Conservation (phyloP, 805 yeast genomes). For the Schwanniomyces occidentalis region DNA sequence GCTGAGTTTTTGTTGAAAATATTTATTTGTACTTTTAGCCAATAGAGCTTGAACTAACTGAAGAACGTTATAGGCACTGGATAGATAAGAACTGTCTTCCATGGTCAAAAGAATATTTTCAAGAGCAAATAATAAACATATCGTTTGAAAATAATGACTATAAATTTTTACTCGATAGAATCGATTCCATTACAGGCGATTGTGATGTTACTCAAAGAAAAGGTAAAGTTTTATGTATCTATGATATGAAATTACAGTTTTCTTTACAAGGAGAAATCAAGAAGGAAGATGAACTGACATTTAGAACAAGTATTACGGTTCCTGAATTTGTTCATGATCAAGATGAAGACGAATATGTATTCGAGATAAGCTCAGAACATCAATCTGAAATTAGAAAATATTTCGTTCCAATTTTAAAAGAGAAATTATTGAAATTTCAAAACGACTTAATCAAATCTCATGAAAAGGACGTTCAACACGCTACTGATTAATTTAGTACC, state of each 20-base stretch:
- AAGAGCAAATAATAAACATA: constrained; percentile 35
- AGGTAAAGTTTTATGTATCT: constrained; percentile 76
- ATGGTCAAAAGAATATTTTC: constrained; percentile 58
- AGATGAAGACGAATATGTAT: constrained; percentile 61
- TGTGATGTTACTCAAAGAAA: constrained; percentile 84
- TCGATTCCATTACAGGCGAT: constrained; percentile 59
- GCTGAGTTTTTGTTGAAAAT: neutral
- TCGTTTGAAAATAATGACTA: constrained; percentile 23
- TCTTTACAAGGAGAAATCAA: constrained; percentile 39
- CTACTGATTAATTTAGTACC: constrained; percentile 20
- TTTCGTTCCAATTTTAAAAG: constrained; percentile 53
- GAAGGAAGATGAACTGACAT: constrained; percentile 32
- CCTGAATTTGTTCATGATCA: constrained; percentile 81
- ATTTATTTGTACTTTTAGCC: neutral
- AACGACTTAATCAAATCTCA: constrained; percentile 60
- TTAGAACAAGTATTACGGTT: constrained; percentile 47
- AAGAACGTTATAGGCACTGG: constrained; percentile 68
- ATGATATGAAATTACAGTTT: constrained; percentile 60
- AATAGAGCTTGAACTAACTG: too few species aligned
- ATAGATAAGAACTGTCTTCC: constrained; percentile 66
- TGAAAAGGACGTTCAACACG: constrained; percentile 62
- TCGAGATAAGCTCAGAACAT: constrained; percentile 42
- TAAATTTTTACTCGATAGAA: constrained; percentile 32
- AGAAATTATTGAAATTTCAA: constrained; percentile 59
- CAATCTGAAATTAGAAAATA: constrained; percentile 45